Percentiles rank a stretch among this genome's conserved stretches.
phyloP scores from a whole-genome alignment of 2,329 filamentous ascomycete species.

The Mariannaea sp. region DNA sequence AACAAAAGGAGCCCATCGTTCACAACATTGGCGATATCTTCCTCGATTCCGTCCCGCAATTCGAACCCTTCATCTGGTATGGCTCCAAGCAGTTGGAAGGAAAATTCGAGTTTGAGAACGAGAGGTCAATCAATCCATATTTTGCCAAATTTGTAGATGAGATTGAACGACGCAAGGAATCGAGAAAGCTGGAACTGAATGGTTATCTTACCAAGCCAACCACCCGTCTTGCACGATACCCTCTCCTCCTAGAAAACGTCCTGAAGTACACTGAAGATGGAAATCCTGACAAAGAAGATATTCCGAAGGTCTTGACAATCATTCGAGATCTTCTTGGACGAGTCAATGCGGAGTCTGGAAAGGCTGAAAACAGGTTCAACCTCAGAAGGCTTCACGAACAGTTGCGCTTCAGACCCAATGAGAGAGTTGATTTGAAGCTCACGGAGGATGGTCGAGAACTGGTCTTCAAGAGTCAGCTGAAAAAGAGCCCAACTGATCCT shows the following conservation, averaged over 20 bases:
- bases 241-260: constrained; percentile 87
- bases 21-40: constrained; percentile 93
- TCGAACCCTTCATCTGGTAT: constrained; percentile 95
- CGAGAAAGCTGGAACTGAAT: constrained; percentile 93
- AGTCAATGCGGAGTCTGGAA: constrained; percentile 94
- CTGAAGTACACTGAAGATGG: constrained; percentile 89
- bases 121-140: constrained; percentile 81
- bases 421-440: constrained; percentile 90
- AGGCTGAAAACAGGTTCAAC: constrained; percentile 97
- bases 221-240: constrained; percentile 91
- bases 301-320: constrained; percentile 83
- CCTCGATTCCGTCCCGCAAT: constrained; percentile 86
- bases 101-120: constrained; percentile 97
- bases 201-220: constrained; percentile 98
- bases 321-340: constrained; percentile 86
- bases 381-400: constrained; percentile 89
- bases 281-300: constrained; percentile 87
- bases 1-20: constrained; percentile 89
- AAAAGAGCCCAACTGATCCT: constrained; percentile 87
- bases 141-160: constrained; percentile 95
- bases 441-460: constrained; percentile 92
- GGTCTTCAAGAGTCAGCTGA: constrained; percentile 91
- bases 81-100: constrained; percentile 94
- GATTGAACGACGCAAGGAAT: constrained; percentile 94
- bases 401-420: constrained; percentile 86